A percentile compares a stretch with the other conserved stretches of the same genome.
Conservation (phyloP, 352 stramenopile species). For the Pythium vanterpoolii region DNA sequence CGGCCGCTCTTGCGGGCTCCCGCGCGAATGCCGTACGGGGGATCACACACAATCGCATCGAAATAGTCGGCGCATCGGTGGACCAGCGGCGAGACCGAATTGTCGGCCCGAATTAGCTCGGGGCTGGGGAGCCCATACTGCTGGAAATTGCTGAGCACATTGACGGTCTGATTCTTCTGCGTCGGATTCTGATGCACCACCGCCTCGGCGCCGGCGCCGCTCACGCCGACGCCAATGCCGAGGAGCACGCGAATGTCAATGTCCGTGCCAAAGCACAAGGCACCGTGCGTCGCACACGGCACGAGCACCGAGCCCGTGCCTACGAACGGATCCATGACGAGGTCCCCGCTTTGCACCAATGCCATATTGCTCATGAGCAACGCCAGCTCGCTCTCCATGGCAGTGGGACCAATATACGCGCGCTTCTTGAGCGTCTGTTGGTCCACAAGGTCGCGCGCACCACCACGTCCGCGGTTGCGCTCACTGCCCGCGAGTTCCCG, state of each 20-base stretch:
- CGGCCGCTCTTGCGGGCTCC: constrained; percentile 92
- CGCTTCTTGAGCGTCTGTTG: constrained; percentile 93
- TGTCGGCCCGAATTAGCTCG: constrained; percentile 94
- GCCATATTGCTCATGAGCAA: constrained; percentile 94
- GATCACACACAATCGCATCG: constrained; percentile 91
- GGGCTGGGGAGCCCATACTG: constrained; percentile 92
- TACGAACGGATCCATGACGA: constrained; percentile 97
- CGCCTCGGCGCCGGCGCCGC: constrained; percentile 24
- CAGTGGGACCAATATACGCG: constrained; percentile 96
- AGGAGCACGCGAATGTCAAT: constrained; percentile 96
- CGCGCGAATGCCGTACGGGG: constrained; percentile 93
- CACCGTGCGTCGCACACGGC: constrained; percentile 90
- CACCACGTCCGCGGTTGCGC: constrained; percentile 66
- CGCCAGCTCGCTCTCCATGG: constrained; percentile 96
- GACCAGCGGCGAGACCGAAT: constrained; percentile 64
- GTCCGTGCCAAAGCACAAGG: constrained; percentile 93
- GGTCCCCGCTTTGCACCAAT: constrained; percentile 55
- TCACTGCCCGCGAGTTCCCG: constrained; percentile 67
- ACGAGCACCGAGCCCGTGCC: constrained; percentile 97
- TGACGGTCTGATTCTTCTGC: constrained; percentile 31
- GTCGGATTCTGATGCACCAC: background rate
- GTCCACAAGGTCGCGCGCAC: constrained; percentile 75
- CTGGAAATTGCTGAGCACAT: constrained; percentile 87
- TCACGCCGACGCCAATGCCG: constrained; percentile 80
- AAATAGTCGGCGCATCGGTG: constrained; percentile 57